Evolutionary conservation across 176 grass and related monocot genomes (phyloP).

Genomic region (Chrysopogon serrulatus): DNA sequence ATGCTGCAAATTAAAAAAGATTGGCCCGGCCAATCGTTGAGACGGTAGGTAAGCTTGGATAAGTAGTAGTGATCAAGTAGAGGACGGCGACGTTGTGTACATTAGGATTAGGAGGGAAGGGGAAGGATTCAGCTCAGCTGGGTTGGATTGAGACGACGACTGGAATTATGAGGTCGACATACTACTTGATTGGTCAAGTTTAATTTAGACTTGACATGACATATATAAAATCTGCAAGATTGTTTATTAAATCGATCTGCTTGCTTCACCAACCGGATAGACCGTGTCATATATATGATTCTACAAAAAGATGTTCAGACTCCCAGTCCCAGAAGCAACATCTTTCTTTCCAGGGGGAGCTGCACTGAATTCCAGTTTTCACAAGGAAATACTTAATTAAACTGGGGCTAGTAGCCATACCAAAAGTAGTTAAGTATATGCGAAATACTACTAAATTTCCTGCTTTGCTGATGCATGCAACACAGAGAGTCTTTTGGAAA

Average conservation of each 20-base stretch:
- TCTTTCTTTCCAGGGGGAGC: background rate
- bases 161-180: background rate
- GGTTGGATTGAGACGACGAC: background rate
- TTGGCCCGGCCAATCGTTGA: background rate
- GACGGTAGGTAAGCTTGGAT: slow-evolving; percentile 2
- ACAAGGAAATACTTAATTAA: background rate
- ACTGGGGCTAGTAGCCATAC: background rate
- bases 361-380: background rate
- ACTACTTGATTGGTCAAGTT: background rate
- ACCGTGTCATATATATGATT: background rate
- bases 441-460: background rate
- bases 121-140: too few relatives aligned
- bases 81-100: background rate
- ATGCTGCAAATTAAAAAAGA: background rate
- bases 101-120: too few relatives aligned
- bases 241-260: background rate
- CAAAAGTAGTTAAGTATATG: background rate
- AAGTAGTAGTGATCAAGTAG: background rate
- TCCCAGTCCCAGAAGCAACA: slow-evolving; percentile 23
- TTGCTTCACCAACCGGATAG: slow-evolving; percentile 13
- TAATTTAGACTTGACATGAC: background rate
- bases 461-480: background rate
- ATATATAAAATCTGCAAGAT: background rate
- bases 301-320: slow-evolving; percentile 11
- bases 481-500: background rate